These are phyloP conservation scores for Cetradonia linearis DNA, from an alignment of 495 filamentous ascomycete species.

Conservation along the genomic window DNA sequence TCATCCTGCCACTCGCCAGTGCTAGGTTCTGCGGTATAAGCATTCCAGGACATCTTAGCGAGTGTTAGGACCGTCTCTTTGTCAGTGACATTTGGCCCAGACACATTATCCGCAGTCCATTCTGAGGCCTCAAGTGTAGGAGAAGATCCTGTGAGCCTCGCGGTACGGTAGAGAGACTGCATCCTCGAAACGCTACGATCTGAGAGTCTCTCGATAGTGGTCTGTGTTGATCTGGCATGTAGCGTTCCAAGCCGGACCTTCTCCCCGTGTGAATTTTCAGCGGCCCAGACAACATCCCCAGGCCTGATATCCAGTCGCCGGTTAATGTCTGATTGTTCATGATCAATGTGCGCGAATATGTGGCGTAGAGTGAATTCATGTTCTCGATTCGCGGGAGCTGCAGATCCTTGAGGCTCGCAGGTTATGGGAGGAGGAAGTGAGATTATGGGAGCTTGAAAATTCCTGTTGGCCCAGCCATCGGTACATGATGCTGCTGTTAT, in stretches of 20 bases:
- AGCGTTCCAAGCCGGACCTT: conserved; percentile 29
- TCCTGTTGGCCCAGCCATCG: conserved; percentile 19
- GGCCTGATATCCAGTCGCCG: conserved; percentile 59
- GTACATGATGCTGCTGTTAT: conserved; percentile 19
- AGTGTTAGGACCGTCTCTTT: conserved; percentile 75
- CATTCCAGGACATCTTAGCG: conserved; percentile 77
- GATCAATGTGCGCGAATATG: conserved; percentile 79
- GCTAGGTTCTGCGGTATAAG: conserved; percentile 65
- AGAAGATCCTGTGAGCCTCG: conserved; percentile 50
- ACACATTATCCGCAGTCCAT: conserved; percentile 74
- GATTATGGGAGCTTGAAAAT: conserved; percentile 29
- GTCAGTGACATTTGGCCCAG: conserved; percentile 73
- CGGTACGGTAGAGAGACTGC: conserved; percentile 61
- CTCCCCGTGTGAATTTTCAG: conserved; percentile 52
- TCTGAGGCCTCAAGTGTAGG: conserved; percentile 52
- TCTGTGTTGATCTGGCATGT: conserved; percentile 46
- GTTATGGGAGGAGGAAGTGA: conserved; percentile 24
- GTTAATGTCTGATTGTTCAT: conserved; percentile 62
- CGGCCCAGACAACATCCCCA: conserved; percentile 51
- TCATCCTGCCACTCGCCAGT: conserved; percentile 78
- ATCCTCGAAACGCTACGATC: conserved; percentile 68
- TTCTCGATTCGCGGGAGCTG: conserved; percentile 25
- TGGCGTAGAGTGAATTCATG: conserved; percentile 64
- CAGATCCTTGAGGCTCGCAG: conserved; percentile 34
- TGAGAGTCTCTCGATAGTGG: conserved; percentile 66